Evolutionary conservation across 148 eudicot species (phyloP), one percentile per base, ranked within the genome.

Genomic region (Agrostemma githago): DNA sequence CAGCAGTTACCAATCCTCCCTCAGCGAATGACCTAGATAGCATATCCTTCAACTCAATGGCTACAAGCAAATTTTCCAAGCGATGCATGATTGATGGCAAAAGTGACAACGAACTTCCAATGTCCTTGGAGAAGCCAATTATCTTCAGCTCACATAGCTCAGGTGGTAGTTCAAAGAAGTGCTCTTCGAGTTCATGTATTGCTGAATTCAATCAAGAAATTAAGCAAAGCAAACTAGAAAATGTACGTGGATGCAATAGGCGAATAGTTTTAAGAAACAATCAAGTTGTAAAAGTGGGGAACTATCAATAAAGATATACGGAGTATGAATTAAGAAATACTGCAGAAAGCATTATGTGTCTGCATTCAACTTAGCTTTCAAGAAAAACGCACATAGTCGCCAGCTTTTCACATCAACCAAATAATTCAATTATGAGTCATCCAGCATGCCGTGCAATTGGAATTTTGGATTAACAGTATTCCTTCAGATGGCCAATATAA

Each of bases 71-170:
- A 83, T 90, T 92, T 81, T 95, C 94, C 57, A 95, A 81, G 66
- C 92, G 93, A 82, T 92, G 96, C 93, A 95, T 84, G 70, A 95
- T 62, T 72, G 99, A 95, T 15, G 99, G 99, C 75, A 95, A 83
- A 81, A 95, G 75, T 82, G 97, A 92, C 71, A 92, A 53, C 39
- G 99, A 90, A 76, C 99, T 95, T 84, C 97, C 99, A 39, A 95
- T 88, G 38, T 90, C 99, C 83, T 90, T 92, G 19, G 97, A 90
- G 67, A 92, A 88, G 59, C 97, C 99, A 68, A 86, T 74, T 78
- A 92, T 77, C 84, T 92, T 95, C 79, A 95, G 66, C 75, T 89
- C 86, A 82, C 97, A 95, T 81, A 95, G 77, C 83, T 95, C 99
- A 26, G 99, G 97, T 73, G 97, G 96, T 72, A 95, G 71, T 81